Evolutionary conservation across 805 yeast species (phyloP), one percentile per base, ranked within the genome.

Genomic region (Wickerhamiella domercqiae): DNA sequence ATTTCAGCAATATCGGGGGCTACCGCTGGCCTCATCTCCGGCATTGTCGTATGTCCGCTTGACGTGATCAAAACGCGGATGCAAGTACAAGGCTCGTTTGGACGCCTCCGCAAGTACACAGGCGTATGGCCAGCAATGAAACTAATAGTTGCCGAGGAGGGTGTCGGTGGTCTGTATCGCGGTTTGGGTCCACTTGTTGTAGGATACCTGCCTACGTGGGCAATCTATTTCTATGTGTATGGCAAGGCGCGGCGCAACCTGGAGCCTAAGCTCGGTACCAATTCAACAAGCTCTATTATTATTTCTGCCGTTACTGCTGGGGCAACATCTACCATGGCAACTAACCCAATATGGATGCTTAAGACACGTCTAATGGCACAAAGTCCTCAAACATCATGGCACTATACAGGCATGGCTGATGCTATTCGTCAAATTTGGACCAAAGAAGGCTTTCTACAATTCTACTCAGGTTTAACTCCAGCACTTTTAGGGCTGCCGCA

Each of bases 181-280:
- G 98, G 98, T 3, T 60, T 90, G 18, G 78, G 78, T 2, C 97
- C 98, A n/a, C 83, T 87, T 29, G 70, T 87, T 1, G 59, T 87
- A 36, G 98, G 98, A 0, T 90, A 90, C 57, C 74, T 90, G 49
- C 98, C 98, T 13, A 83, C 96, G 0, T 90, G 98, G 98, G 84
- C 84, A 67, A 80, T 90, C 34, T 90, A 90, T 55, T 90, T 90
- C 59, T 70, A 87, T 5, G 79, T 84, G 22, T 90, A 90, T 56
- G 97, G 87, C 54, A 51, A 57, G 31, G 32, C 42, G 32, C 45
- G 37, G 36, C 39, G 38, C 24, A 22, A 6, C 7, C 21, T 15
- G 31, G 16, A 35, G 18, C 7, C 17, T 45, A 17, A 39, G 55
- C 39, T 51, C 51, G 34, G 66, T 57, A 29, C 19, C 29, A 4